These are phyloP conservation scores for Calonectria montana DNA, from an alignment of 2,329 filamentous ascomycete species.

Conservation along the genomic window DNA sequence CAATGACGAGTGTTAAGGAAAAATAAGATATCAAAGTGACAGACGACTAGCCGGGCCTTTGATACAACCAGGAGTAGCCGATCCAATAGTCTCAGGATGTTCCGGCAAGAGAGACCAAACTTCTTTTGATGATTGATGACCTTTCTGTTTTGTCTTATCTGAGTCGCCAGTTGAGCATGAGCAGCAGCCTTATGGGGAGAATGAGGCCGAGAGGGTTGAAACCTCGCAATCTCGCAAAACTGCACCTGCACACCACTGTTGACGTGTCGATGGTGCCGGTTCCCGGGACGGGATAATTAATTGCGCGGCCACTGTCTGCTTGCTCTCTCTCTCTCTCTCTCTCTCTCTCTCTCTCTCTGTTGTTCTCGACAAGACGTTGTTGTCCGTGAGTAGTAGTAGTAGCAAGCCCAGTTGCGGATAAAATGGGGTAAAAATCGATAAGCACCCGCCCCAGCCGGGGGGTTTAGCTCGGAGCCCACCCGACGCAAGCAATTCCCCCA, in stretches of 20 bases:
- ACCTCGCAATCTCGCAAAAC: constrained; percentile 18
- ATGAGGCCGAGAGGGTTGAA: constrained; percentile 11
- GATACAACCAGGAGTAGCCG: not conserved
- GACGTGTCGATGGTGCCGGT: not conserved
- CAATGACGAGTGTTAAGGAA: not conserved
- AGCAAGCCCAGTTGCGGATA: not conserved
- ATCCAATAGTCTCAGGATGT: constrained; percentile 1
- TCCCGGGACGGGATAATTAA: not conserved
- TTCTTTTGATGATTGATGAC: not conserved
- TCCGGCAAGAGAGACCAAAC: not conserved
- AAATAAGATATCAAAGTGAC: not conserved
- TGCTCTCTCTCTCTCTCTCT: not conserved
- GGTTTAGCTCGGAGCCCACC: constrained; percentile 24
- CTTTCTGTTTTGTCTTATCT: constrained; percentile 13
- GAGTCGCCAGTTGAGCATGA: constrained; percentile 6
- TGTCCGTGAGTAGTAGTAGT: not conserved
- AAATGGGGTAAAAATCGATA: constrained; percentile 29
- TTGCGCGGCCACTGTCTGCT: not conserved
- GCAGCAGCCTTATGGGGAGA: constrained; percentile 17
- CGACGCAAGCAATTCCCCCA: constrained; percentile 26
- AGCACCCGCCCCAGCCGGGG: constrained; percentile 30
- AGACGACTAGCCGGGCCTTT: not conserved
- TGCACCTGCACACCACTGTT: not conserved
- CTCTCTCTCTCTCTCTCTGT: too few species aligned
- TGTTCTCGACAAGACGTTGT: not conserved